A percentile compares a stretch with the other conserved stretches of the same genome.
Conservation (phyloP, 805 yeast genomes). For the Wickerhamiella musiphila region DNA sequence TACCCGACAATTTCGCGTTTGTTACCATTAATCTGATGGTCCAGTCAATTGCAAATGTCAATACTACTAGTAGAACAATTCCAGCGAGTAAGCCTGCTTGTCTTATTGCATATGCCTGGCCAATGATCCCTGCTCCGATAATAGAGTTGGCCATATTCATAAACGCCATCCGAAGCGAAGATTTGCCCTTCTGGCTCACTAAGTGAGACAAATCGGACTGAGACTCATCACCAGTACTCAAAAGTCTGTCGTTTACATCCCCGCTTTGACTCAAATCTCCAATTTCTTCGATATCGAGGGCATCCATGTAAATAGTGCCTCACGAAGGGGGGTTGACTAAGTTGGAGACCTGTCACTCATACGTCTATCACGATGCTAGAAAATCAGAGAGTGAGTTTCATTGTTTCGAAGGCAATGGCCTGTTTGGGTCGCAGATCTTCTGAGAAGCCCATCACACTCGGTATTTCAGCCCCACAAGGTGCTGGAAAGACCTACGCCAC, state of each 20-base stretch:
- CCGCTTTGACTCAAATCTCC: too few species aligned
- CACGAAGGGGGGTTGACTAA: too few species aligned
- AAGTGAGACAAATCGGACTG: too few species aligned
- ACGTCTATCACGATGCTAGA: too few species aligned
- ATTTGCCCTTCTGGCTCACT: conserved; percentile 25
- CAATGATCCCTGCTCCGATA: conserved; percentile 89
- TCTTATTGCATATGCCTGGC: conserved; percentile 76
- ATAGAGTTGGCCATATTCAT: conserved; percentile 96
- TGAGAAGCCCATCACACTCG: conserved; percentile 12
- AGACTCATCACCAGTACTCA: too few species aligned
- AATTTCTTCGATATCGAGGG: too few species aligned
- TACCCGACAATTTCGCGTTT: conserved; percentile 63
- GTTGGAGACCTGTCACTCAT: too few species aligned
- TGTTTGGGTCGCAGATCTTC: too few species aligned
- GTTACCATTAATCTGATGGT: conserved; percentile 59
- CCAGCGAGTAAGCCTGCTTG: conserved; percentile 73
- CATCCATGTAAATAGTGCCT: too few species aligned
- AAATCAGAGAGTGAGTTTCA: too few species aligned
- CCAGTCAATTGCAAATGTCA: conserved; percentile 75
- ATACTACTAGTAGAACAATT: conserved; percentile 34
- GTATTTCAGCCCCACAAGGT: conserved; percentile 24
- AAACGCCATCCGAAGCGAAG: conserved; percentile 68
- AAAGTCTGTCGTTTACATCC: too few species aligned
- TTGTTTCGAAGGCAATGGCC: too few species aligned
- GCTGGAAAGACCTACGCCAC: conserved; percentile 23